Evolutionary conservation across 768 basidiomycete genomes (phyloP).

Genomic region (Trichaptum fuscoviolaceum): DNA sequence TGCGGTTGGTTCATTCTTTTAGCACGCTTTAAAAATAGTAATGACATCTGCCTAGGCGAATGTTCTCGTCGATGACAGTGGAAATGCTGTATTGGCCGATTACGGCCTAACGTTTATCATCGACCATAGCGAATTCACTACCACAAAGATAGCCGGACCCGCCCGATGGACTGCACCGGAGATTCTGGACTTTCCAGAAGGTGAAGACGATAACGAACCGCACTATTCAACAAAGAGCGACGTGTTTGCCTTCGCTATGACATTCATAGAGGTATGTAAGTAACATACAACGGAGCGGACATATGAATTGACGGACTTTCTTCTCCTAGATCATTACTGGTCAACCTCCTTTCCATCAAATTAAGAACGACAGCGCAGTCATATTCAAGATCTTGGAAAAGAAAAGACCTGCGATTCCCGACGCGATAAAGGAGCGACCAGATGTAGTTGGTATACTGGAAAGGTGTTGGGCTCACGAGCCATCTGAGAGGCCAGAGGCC

Average conservation of each 20-base stretch:
- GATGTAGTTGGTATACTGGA: slow-evolving; percentile 13
- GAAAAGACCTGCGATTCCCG: slow-evolving; percentile 17
- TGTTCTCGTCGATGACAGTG: slow-evolving; percentile 9
- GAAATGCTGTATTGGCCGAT: slow-evolving; percentile 8
- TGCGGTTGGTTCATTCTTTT: neutral
- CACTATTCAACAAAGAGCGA: slow-evolving; percentile 8
- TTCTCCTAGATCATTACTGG: slow-evolving; percentile 9
- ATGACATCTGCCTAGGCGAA: slow-evolving; percentile 2
- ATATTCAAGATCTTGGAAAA: slow-evolving; percentile 18
- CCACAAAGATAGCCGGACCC: slow-evolving; percentile 3
- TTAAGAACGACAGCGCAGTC: slow-evolving; percentile 20
- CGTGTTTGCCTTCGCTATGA: slow-evolving; percentile 15
- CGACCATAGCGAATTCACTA: slow-evolving; percentile 4
- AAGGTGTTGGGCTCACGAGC: slow-evolving; percentile 16
- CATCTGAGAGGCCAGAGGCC: slow-evolving; percentile 15
- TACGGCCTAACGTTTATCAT: slow-evolving; percentile 8
- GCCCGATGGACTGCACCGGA: slow-evolving; percentile 10
- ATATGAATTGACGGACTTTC: slow-evolving; percentile 14
- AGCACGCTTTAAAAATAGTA: neutral
- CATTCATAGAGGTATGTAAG: slow-evolving; percentile 13
- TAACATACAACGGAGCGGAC: neutral
- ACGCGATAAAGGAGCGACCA: slow-evolving; percentile 6
- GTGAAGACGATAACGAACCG: neutral
- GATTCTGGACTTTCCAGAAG: slow-evolving; percentile 1
- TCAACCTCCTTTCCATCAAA: slow-evolving; percentile 16